Conservation (phyloP, 106 monocot genomes). For the Cymbidium sinense region DNA sequence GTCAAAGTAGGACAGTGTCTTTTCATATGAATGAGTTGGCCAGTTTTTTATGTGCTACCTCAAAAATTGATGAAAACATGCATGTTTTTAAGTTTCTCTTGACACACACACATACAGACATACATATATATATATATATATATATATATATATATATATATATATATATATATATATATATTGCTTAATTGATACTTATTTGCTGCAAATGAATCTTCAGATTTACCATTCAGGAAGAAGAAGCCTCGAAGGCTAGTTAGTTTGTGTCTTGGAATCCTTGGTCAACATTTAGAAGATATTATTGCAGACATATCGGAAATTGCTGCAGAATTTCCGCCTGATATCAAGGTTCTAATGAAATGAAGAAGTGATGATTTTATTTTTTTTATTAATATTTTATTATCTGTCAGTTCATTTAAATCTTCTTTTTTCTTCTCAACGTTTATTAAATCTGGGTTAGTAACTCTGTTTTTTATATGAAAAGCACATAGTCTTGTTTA, state of each 20-base stretch:
- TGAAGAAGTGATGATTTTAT: not conserved
- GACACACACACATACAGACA: no score
- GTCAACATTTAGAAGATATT: conserved; percentile 81
- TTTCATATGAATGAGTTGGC: not conserved
- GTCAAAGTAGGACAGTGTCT: not conserved
- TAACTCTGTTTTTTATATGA: not conserved
- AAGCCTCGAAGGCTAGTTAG: conserved; percentile 69
- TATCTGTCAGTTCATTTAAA: not conserved
- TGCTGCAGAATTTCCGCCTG: conserved; percentile 46
- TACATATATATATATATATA: no score
- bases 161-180: no score
- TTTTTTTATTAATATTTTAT: not conserved
- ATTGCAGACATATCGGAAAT: conserved; percentile 56
- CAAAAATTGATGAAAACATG: not conserved
- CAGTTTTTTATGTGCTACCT: not conserved
- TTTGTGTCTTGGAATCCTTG: conserved; percentile 83
- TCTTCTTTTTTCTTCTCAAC: not conserved
- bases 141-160: no score
- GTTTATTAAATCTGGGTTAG: not conserved
- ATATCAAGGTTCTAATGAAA: conserved; percentile 55
- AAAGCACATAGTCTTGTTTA: not conserved
- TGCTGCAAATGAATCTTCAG: conserved; percentile 20
- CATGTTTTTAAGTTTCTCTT: not conserved
- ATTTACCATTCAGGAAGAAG: conserved; percentile 20
- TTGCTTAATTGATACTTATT: conserved; percentile 3